Evolutionary conservation across 768 basidiomycete species (phyloP), one percentile per base, ranked within the genome.

Genomic region (Punctularia strigosozonata): DNA sequence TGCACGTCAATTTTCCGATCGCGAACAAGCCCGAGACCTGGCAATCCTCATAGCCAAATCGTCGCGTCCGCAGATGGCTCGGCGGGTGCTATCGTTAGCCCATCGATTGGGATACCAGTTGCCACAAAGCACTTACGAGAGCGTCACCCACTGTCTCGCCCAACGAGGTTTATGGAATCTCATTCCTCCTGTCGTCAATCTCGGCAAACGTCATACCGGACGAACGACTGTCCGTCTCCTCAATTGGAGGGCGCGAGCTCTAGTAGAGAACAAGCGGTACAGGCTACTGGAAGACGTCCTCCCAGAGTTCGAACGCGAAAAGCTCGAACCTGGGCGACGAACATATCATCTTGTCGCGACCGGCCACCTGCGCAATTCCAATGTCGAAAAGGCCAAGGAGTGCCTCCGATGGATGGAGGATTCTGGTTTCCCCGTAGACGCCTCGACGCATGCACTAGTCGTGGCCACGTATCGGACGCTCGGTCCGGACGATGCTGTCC

Each of bases 291-390:
- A 63, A 42, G 52, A 50, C 28, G 61, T 71, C 2, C 55, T 80
- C 31, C 51, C 62, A 20, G 66, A 77, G 38, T 86, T 79, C 60
- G 48, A 59, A 36, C 49, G 51, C 20, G 58, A 65, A 36, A 50
- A 60, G 1, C 45, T 79, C 22, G 45, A 47, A 8, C 80, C 80
- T 14, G 69, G 64, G 33, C 66, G 72, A 28, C 65, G 73, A 46
- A 84, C 84, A 3, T 87, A 69, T 52, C 80, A 85, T 48, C 63
- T 80, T 13, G 63, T 86, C 26, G 58, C 87, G 10, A 66, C 73
- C 8, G 80, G 75, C 22, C 69, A 78, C 52, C 61, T 88, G 40
- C 77, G 72, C 50, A 86, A 87, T 52, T 63, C 68, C 55, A 68
- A 85, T 52, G 54, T 87, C 32, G 47, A 54, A 40, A 64, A 65